Evolutionary conservation across 331 rosid species (phyloP).

Genomic region (Cydonia oblonga): DNA sequence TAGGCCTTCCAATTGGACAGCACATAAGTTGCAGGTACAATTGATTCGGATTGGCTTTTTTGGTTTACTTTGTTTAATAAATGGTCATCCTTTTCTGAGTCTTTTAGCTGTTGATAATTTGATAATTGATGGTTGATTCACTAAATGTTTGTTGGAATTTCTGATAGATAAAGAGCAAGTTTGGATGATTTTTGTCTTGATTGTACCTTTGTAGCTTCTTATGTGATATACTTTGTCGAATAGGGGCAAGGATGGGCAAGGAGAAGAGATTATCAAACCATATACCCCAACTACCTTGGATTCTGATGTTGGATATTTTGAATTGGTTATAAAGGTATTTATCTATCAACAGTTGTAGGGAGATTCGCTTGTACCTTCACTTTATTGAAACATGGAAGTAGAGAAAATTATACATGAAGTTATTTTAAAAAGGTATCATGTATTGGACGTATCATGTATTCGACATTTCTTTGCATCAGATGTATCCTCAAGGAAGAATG

Average conservation of each 20-base stretch:
- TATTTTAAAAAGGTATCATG: conserved; percentile 9
- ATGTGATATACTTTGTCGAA: conserved; percentile 10
- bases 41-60: not conserved
- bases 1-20: conserved; percentile 99
- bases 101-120: not conserved
- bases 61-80: not conserved
- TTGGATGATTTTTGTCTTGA: not conserved
- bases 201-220: not conserved
- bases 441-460: not conserved
- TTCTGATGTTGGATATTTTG: conserved; percentile 85
- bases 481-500: conserved; percentile 99
- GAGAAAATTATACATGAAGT: not conserved
- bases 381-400: not conserved
- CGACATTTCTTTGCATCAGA: conserved; percentile 28
- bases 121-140: conserved; percentile 3
- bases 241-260: conserved; percentile 90
- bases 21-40: conserved; percentile 95
- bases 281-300: conserved; percentile 96
- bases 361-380: not conserved
- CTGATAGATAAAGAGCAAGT: not conserved
- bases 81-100: not conserved
- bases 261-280: conserved; percentile 84
- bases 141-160: not conserved
- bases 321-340: conserved; percentile 80
- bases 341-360: not conserved